Conservation (phyloP, 371 early-diverging fungal genomes). For the Dinochytrium kinnereticum region DNA sequence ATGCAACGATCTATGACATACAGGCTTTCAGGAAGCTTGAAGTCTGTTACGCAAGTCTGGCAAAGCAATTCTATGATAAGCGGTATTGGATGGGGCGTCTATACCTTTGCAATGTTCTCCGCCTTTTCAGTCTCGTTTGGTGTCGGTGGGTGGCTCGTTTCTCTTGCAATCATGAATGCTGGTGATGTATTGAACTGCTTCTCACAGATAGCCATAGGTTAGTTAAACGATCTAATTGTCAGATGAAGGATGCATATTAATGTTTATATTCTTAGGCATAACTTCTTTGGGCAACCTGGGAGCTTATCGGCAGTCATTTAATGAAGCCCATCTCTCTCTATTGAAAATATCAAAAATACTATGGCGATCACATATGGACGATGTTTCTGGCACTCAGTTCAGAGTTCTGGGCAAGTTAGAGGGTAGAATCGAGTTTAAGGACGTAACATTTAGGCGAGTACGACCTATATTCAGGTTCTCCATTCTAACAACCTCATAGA, state of each 20-base stretch:
- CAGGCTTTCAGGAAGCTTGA: background rate
- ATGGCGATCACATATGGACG: too few relatives aligned
- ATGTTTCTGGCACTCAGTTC: too few relatives aligned
- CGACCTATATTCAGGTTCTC: background rate
- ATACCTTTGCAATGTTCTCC: constrained; percentile 69
- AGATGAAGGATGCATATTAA: background rate
- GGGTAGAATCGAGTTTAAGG: constrained; percentile 2
- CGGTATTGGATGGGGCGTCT: constrained; percentile 48
- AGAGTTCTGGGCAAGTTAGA: background rate
- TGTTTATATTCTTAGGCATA: constrained; percentile 1
- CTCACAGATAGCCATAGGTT: constrained; percentile 30
- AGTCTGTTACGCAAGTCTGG: background rate
- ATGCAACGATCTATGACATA: constrained; percentile 10
- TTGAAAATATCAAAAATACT: too few relatives aligned
- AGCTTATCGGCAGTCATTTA: constrained; percentile 11
- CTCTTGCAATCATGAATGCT: constrained; percentile 7
- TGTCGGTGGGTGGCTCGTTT: constrained; percentile 30
- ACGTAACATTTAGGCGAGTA: constrained; percentile 11
- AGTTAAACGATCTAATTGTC: background rate
- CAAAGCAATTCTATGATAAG: constrained; percentile 3
- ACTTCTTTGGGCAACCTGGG: constrained; percentile 38
- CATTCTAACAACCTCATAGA: constrained; percentile 14
- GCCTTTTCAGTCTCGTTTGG: constrained; percentile 44
- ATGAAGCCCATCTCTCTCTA: constrained; percentile 9
- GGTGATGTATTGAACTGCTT: constrained; percentile 33